Percentiles rank a stretch among this genome's conserved stretches.
Evolutionary conservation across 2,329 filamentous ascomycete species (phyloP).

Genomic region (Xylariaceae sp.): DNA sequence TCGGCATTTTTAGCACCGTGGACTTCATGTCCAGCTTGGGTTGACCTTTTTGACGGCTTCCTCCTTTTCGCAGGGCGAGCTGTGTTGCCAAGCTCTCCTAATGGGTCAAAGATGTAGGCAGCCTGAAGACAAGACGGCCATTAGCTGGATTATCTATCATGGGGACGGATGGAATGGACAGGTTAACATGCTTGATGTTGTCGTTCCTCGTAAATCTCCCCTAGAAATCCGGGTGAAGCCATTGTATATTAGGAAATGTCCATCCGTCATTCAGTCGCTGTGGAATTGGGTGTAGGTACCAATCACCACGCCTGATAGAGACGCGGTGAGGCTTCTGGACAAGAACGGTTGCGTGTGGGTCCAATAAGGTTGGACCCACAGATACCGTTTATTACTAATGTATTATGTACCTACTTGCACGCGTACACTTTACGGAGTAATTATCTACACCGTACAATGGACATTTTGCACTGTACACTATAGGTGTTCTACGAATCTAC

Average conservation of each 20-base stretch:
- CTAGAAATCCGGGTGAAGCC: constrained; percentile 23
- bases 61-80: constrained; percentile 54
- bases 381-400: too few relatives aligned
- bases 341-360: too few relatives aligned
- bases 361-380: too few relatives aligned
- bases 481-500: too few relatives aligned
- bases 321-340: too few relatives aligned
- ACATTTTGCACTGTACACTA: too few relatives aligned
- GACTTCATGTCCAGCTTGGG: constrained; percentile 26
- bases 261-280: background rate
- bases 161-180: background rate
- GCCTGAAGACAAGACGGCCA: constrained; percentile 40
- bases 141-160: constrained; percentile 11
- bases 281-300: background rate
- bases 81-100: constrained; percentile 33
- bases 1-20: constrained; percentile 14
- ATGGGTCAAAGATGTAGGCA: constrained; percentile 59
- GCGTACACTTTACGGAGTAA: too few relatives aligned
- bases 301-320: background rate
- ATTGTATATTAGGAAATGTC: constrained; percentile 18
- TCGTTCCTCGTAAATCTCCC: constrained; percentile 29
- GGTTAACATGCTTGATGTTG: constrained; percentile 29
- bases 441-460: too few relatives aligned
- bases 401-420: too few relatives aligned
- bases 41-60: constrained; percentile 45